Base-by-base conservation (phyloP, 352 stramenopile species). In the Phytophthora sansomeana region DNA sequence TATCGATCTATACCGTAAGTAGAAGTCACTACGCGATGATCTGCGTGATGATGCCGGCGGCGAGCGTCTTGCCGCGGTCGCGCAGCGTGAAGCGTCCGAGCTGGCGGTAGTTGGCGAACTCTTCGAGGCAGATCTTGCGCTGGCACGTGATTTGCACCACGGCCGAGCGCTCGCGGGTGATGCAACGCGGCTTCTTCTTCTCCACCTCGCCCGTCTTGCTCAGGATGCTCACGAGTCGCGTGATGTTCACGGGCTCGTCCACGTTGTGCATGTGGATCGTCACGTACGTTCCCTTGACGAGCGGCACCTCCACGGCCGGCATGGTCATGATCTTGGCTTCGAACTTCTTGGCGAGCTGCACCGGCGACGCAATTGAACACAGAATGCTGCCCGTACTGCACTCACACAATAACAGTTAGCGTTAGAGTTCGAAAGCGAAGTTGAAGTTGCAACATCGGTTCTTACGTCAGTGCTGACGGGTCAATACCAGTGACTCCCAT, bases 241-340 rank as follows among this genome's bases (percentile, higher is more conserved):
- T 91, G 39, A 95, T 83, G 67, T 89, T 88, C 19, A 89, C 89
- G 9, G 89, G 85, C 55, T 96, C 89, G 60, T 96, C 87, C 16
- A 96, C 80, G 71, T 92, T 86, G 70, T 96, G 89, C 61, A 95
- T 83, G 70, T 96, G 87, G 58, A 95, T 88, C 44, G 85, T 93
- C 73, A 95, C 65, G 58, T 75, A 86, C 33, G 87, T 90, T 46
- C 89, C 89, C 62, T 95, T 95, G 24, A 96, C 86, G 5, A 96
- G 72, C 41, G 89, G 89, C 55, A 95, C 85, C 52, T 96, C 85
- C 11, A 96, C 81, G 4, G 83, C 76, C 0, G 89, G 86, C 86
- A 96, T 95, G 1, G 87, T 95, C 84, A 95, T 93, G 66, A 96
- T 96, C 82, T 96, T 93, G 47, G 87, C 87, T 63, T 96, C 87